Conservation (phyloP, 2,329 filamentous ascomycete genomes). For the Phialophora macrospora region DNA sequence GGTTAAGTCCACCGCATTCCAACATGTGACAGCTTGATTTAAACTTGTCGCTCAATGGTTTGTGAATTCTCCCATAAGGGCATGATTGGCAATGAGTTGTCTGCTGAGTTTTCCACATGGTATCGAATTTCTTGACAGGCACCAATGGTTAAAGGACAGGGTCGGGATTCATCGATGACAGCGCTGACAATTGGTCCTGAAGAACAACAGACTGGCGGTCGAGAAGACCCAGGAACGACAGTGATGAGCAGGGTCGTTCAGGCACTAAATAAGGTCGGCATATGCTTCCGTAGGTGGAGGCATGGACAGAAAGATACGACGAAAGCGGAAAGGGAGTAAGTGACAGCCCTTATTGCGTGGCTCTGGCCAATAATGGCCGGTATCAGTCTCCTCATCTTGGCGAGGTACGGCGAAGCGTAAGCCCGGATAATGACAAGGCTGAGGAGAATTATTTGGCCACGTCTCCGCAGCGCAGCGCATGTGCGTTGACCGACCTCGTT, state of each 20-base stretch:
- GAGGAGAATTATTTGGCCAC: constrained; percentile 16
- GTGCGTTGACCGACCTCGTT: background rate
- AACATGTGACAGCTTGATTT: no score
- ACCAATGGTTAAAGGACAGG: no score
- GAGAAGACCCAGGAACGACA: background rate
- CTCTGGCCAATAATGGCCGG: background rate
- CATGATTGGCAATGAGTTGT: no score
- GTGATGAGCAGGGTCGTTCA: background rate
- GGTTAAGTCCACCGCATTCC: no score
- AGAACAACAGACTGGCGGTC: background rate
- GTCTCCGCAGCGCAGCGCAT: constrained; percentile 15
- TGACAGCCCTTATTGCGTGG: background rate
- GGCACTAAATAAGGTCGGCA: no score
- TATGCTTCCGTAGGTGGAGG: background rate
- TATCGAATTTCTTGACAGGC: no score
- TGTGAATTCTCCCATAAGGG: no score
- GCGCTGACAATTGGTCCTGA: background rate
- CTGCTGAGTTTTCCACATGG: no score
- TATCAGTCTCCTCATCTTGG: background rate
- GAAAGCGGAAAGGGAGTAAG: background rate
- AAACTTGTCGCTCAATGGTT: no score
- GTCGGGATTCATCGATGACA: background rate
- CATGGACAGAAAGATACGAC: no score
- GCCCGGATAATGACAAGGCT: constrained; percentile 13
- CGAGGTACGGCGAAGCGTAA: background rate